Percentiles rank a stretch among this genome's conserved stretches.
These are phyloP conservation scores for Wickerhamiella vanderwaltii DNA, from an alignment of 805 yeast species.

Conservation along the genomic window DNA sequence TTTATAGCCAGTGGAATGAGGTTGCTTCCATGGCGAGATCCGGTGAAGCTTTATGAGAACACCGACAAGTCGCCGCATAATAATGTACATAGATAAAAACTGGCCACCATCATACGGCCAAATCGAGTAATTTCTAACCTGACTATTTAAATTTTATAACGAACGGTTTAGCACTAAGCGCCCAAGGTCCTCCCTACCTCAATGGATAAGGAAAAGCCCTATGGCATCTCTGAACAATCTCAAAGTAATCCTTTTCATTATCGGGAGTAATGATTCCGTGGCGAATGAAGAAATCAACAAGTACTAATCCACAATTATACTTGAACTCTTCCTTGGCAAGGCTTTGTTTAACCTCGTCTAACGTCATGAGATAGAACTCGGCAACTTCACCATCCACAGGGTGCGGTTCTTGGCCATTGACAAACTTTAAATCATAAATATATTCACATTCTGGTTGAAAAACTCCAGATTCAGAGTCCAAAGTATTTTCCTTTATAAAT, in stretches of 20 bases:
- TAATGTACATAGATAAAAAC: too few relatives aligned
- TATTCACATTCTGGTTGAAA: slow-evolving; percentile 85
- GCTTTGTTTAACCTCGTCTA: slow-evolving; percentile 44
- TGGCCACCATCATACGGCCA: too few relatives aligned
- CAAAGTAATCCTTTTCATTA: slow-evolving; percentile 52
- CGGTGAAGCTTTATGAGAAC: too few relatives aligned
- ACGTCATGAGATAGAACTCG: slow-evolving; percentile 49
- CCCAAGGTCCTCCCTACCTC: slow-evolving; percentile 16
- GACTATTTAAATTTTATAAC: too few relatives aligned
- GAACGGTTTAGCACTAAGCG: too few relatives aligned
- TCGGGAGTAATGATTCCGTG: slow-evolving; percentile 61
- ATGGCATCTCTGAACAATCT: slow-evolving; percentile 50
- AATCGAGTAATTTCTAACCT: too few relatives aligned
- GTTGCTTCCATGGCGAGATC: too few relatives aligned
- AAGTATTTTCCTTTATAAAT: slow-evolving; percentile 23
- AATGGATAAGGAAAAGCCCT: slow-evolving; percentile 60
- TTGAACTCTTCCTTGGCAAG: slow-evolving; percentile 57
- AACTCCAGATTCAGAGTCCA: slow-evolving; percentile 38
- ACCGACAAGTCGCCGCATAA: too few relatives aligned
- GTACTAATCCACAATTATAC: slow-evolving; percentile 74
- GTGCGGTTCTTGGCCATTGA: slow-evolving; percentile 35
- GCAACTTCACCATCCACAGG: slow-evolving; percentile 70
- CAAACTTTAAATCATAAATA: slow-evolving; percentile 57
- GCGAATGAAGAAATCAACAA: slow-evolving; percentile 77
- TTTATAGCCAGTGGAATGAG: slow-evolving; percentile 12